Conservation (phyloP, 768 basidiomycete genomes). For the Boletus subcaerulescens region DNA sequence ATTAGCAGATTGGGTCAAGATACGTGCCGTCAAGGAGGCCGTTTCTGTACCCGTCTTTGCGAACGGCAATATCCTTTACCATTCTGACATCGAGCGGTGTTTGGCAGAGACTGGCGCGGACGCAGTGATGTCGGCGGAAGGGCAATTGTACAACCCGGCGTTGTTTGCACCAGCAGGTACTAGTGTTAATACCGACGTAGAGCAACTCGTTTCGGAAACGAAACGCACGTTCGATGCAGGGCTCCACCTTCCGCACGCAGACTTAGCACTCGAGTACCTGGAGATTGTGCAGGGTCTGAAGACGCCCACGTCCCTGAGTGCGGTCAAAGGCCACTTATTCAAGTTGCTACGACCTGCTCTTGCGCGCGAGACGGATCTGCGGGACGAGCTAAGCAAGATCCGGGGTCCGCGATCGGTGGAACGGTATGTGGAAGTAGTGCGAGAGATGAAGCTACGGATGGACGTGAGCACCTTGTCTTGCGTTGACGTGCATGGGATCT, state of each 20-base stretch:
- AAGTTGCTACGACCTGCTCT: slow-evolving; percentile 84
- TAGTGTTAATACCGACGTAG: slow-evolving; percentile 6
- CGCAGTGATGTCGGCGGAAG: slow-evolving; percentile 94
- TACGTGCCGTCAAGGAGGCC: slow-evolving; percentile 85
- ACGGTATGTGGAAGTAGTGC: slow-evolving; percentile 50
- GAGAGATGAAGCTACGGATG: slow-evolving; percentile 59
- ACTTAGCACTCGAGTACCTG: slow-evolving; percentile 85
- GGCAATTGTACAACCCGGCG: slow-evolving; percentile 89
- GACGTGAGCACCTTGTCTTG: slow-evolving; percentile 38
- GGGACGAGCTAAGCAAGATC: slow-evolving; percentile 65
- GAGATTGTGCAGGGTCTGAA: slow-evolving; percentile 60
- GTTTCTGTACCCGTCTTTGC: slow-evolving; percentile 94
- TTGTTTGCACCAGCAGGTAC: slow-evolving; percentile 49
- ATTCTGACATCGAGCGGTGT: slow-evolving; percentile 78
- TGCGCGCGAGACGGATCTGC: slow-evolving; percentile 59
- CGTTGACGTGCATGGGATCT: background rate
- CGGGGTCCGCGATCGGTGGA: slow-evolving; percentile 24
- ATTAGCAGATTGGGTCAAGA: slow-evolving; percentile 86
- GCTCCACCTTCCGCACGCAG: slow-evolving; percentile 54
- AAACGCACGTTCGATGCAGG: slow-evolving; percentile 33
- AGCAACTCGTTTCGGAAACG: background rate
- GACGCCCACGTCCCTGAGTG: slow-evolving; percentile 69
- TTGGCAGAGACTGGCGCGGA: slow-evolving; percentile 83
- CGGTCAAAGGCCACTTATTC: slow-evolving; percentile 91
- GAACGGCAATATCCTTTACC: slow-evolving; percentile 92